Evolutionary conservation across 176 grass and related monocot species (phyloP), one percentile per base, ranked within the genome.

Genomic region (Phyllostachys edulis): DNA sequence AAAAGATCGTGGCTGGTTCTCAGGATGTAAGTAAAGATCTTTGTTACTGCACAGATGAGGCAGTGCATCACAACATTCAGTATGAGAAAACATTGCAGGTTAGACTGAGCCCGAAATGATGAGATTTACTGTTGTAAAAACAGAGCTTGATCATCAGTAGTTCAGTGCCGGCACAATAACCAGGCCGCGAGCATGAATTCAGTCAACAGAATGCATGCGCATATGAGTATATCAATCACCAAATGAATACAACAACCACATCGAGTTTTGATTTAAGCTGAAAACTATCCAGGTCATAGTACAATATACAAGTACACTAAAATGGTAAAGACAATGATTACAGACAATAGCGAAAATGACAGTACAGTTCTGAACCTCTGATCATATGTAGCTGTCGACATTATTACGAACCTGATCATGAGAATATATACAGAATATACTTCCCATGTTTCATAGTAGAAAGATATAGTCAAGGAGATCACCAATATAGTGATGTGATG

Each of bases 401-500:
- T 73, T 86, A 59, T 78, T 73, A 78, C 21, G 56, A 78, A 78
- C 24, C 73, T 47, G 66, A 39, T 23, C 62, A 80, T 51, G 52
- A 77, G 51, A 83, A 85, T 75, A 85, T 85, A 80, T 57, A 80
- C 74, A 83, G 49, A 83, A 57, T 83, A 34, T 83, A 74, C 39
- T 74, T 79, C 51, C 15, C 79, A 73, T 27, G 67, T 83, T 90
- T 78, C 79, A 79, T 55, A 76, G 34, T 55, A 84, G 46, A 29
- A 84, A 67, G 79, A 52, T 57, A 85, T 76, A 63, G 70, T 84
- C 84, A 90, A 67, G 61, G 61, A 84, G 84, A 74, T 83, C 84
- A 79, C 80, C 84, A 87, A 86, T 77, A 64, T 29, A 72, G 65
- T 72, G 54, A 80, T 89, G 77, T 34, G 44, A 69, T 85, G 56